Conservation (phyloP, 108 stramenopile species). For the Nitzschia sp. region DNA sequence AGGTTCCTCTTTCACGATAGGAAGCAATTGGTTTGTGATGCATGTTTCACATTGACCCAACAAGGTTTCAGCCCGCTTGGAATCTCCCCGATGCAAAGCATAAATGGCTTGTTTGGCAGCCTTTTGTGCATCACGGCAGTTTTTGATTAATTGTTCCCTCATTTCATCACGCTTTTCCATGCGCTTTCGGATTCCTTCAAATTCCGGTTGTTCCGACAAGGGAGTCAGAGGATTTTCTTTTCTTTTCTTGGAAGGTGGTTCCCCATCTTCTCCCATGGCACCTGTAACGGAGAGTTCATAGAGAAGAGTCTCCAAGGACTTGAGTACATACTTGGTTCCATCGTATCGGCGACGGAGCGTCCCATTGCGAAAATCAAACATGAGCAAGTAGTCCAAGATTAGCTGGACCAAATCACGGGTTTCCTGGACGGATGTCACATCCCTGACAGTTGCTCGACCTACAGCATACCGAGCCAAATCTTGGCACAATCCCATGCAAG, state of each 20-base stretch:
- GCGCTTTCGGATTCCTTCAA: conserved; percentile 61
- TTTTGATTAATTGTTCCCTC: conserved; percentile 88
- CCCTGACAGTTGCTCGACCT: conserved; percentile 63
- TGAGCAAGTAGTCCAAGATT: conserved; percentile 63
- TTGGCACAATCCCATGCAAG: conserved; percentile 68
- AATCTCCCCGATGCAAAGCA: conserved; percentile 82
- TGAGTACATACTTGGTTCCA: conserved; percentile 77
- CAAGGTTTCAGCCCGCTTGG: conserved; percentile 47
- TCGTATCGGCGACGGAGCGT: conserved; percentile 87
- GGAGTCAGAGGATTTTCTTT: background rate
- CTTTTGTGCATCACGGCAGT: conserved; percentile 88
- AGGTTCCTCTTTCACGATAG: conserved; percentile 82
- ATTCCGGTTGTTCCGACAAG: conserved; percentile 21
- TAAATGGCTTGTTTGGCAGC: conserved; percentile 91
- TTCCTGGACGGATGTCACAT: conserved; percentile 46
- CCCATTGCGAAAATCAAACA: conserved; percentile 94
- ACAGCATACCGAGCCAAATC: conserved; percentile 68
- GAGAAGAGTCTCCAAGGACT: conserved; percentile 77
- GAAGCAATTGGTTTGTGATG: conserved; percentile 60
- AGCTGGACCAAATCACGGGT: conserved; percentile 53
- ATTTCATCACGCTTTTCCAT: conserved; percentile 80
- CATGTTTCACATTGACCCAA: conserved; percentile 63
- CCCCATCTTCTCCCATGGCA: conserved; percentile 8
- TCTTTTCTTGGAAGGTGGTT: conserved; percentile 28
- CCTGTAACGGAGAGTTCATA: conserved; percentile 84